A percentile compares a stretch with the other conserved stretches of the same genome.
phyloP scores from a whole-genome alignment of 1,284 basidiomycete genomes.

The Sphagnurus paluster region DNA sequence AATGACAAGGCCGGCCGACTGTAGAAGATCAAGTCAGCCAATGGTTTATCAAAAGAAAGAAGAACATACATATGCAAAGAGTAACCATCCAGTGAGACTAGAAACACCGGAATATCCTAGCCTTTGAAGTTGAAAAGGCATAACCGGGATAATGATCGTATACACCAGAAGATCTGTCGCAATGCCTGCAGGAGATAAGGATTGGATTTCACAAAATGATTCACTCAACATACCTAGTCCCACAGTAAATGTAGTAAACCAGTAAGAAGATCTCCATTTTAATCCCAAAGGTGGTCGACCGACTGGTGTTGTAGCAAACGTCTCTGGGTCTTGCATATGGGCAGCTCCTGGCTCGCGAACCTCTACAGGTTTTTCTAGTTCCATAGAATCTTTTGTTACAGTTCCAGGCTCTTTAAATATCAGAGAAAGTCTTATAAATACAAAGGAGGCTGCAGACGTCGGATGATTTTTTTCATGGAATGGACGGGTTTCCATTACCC shows the following conservation, averaged over 20 bases:
- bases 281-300: too few species aligned
- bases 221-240: slow-evolving; percentile 32
- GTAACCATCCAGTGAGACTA: slow-evolving; percentile 62
- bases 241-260: slow-evolving; percentile 49
- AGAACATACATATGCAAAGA: slow-evolving; percentile 58
- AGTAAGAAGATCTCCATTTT: slow-evolving; percentile 53
- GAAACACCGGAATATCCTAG: slow-evolving; percentile 56
- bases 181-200: slow-evolving; percentile 48
- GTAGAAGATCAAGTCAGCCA: background rate
- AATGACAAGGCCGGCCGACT: slow-evolving; percentile 52
- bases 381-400: too few species aligned
- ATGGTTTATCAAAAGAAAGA: background rate
- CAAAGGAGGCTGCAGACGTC: too few species aligned
- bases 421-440: too few species aligned
- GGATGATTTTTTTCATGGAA: too few species aligned
- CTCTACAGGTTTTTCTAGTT: too few species aligned
- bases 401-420: too few species aligned
- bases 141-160: slow-evolving; percentile 70
- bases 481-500: too few species aligned
- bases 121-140: slow-evolving; percentile 70
- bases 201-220: too few species aligned
- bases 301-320: too few species aligned
- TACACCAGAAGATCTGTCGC: slow-evolving; percentile 66
- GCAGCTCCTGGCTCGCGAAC: too few species aligned
- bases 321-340: too few species aligned